A percentile compares a stretch with the other conserved stretches of the same genome.
These are phyloP conservation scores for Eucalyptus urophylla DNA, from an alignment of 345 rosid genomes.

Conservation along the genomic window DNA sequence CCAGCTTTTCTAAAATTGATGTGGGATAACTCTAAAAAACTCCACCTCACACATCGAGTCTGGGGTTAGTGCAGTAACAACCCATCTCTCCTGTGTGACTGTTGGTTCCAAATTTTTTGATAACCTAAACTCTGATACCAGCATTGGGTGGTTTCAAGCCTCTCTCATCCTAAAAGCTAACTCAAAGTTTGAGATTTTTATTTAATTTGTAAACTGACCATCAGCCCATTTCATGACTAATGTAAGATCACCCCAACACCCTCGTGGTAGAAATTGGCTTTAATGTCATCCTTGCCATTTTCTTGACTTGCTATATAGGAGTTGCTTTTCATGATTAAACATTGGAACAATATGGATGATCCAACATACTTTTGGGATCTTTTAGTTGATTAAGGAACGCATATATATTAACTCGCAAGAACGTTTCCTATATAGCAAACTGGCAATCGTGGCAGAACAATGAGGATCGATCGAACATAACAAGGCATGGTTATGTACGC, in stretches of 20 bases:
- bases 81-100: neutral
- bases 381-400: neutral
- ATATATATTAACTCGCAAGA: neutral
- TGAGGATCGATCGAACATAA: neutral
- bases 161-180: neutral
- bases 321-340: neutral
- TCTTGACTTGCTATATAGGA: neutral
- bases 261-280: neutral
- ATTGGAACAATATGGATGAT: neutral
- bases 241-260: neutral
- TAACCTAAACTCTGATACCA: neutral
- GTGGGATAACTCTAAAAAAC: neutral
- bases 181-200: neutral
- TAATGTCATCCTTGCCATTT: neutral
- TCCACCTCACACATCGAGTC: neutral
- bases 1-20: no score
- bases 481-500: neutral
- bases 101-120: neutral
- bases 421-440: neutral
- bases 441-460: neutral
- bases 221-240: neutral
- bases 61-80: fast-evolving
- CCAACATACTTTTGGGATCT: neutral
- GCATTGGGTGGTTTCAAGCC: neutral
- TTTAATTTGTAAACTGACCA: neutral